These are phyloP conservation scores for Verticillium klebahnii DNA, from an alignment of 2,329 filamentous ascomycete genomes.

Conservation along the genomic window DNA sequence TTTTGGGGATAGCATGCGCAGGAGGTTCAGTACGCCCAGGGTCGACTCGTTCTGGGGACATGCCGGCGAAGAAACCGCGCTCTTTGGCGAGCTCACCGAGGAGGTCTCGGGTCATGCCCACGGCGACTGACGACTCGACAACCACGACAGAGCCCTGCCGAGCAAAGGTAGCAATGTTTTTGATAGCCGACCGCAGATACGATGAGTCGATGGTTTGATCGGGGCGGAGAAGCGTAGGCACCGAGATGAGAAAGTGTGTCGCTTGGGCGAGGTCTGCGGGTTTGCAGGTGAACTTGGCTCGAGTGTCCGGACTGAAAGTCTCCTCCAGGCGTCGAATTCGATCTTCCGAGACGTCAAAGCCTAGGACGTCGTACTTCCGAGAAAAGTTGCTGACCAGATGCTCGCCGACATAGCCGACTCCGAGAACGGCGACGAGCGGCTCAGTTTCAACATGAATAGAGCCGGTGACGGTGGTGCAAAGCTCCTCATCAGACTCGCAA, in stretches of 20 bases:
- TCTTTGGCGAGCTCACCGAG: conserved; percentile 25
- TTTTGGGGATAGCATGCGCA: conserved; percentile 31
- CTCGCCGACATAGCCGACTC: conserved; percentile 48
- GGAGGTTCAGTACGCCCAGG: conserved; percentile 27
- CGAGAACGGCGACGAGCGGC: conserved; percentile 42
- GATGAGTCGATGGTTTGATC: conserved; percentile 31
- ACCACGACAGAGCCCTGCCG: conserved; percentile 30
- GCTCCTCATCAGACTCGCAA: conserved; percentile 14
- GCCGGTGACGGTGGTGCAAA: conserved; percentile 5
- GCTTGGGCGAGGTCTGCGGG: conserved; percentile 25
- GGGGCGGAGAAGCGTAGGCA: conserved; percentile 31
- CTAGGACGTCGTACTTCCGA: conserved; percentile 34
- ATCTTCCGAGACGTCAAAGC: conserved; percentile 40
- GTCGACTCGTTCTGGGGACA: conserved; percentile 34
- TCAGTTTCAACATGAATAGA: conserved; percentile 13
- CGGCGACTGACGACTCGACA: conserved; percentile 35
- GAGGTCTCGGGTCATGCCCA: conserved; percentile 36
- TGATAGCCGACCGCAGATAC: conserved; percentile 29
- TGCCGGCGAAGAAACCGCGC: conserved; percentile 26
- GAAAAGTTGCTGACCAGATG: conserved; percentile 42
- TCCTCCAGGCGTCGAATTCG: conserved; percentile 29
- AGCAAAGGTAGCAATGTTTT: conserved; percentile 23
- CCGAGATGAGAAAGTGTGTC: conserved; percentile 35
- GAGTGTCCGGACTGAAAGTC: conserved; percentile 19
- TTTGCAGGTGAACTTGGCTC: conserved; percentile 29